Evolutionary conservation across 139 green algal genomes (phyloP).

Genomic region (Tetradesmus lagerheimii): DNA sequence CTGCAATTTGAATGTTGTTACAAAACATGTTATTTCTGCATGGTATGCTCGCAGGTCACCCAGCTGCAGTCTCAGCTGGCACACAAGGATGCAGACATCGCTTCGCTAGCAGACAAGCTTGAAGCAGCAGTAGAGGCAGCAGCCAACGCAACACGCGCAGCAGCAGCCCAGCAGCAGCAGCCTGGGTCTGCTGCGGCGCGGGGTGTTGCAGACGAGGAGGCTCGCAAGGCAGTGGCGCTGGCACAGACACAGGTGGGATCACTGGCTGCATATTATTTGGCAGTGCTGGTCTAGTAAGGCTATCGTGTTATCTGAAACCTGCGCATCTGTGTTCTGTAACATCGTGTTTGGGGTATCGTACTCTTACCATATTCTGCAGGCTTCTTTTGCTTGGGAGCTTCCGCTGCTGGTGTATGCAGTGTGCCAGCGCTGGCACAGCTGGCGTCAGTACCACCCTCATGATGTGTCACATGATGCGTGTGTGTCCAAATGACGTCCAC

Average conservation of each 20-base stretch:
- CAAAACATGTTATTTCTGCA: neutral
- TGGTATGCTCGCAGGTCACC: neutral
- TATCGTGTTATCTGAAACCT: too few relatives aligned
- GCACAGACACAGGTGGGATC: slow-evolving; percentile 27
- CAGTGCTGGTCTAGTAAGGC: too few relatives aligned
- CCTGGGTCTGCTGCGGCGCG: neutral
- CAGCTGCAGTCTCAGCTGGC: slow-evolving; percentile 18
- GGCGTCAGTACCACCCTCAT: too few relatives aligned
- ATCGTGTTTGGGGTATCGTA: too few relatives aligned
- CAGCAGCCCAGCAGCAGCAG: slow-evolving; percentile 5
- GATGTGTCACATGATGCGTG: too few relatives aligned
- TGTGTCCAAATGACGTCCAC: too few relatives aligned
- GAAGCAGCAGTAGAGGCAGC: slow-evolving; percentile 26
- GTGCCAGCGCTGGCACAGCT: too few relatives aligned
- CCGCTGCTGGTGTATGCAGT: too few relatives aligned
- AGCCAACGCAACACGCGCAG: slow-evolving; percentile 13
- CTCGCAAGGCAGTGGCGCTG: neutral
- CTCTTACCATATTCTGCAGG: too few relatives aligned
- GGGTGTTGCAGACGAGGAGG: neutral
- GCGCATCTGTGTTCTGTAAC: too few relatives aligned
- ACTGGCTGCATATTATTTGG: neutral
- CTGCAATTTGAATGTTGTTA: neutral
- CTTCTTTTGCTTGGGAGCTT: too few relatives aligned
- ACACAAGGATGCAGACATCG: slow-evolving; percentile 26
- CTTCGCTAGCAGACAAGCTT: slow-evolving; percentile 28